These are phyloP conservation scores for Priceomyces melissophilus DNA, from an alignment of 805 yeast species.

Conservation along the genomic window DNA sequence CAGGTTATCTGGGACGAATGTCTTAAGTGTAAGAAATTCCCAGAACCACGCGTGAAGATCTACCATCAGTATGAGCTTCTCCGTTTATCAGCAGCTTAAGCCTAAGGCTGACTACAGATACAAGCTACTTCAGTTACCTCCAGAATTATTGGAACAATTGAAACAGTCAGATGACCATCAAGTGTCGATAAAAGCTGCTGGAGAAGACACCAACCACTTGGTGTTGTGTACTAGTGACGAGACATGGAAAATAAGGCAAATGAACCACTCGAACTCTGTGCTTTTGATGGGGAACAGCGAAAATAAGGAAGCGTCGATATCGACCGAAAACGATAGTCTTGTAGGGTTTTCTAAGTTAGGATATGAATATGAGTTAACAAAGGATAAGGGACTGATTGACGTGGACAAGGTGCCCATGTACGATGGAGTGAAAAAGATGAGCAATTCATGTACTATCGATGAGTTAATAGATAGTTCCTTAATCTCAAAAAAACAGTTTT, in stretches of 20 bases:
- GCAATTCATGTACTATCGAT: background rate
- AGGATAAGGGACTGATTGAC: conserved; percentile 26
- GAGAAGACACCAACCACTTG: conserved; percentile 33
- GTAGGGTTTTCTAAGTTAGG: conserved; percentile 26
- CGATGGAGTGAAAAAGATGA: conserved; percentile 9
- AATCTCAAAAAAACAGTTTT: conserved; percentile 54
- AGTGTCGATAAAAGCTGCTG: conserved; percentile 35
- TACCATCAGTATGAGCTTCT: conserved; percentile 4
- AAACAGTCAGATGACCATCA: conserved; percentile 18
- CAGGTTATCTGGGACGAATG: too few species aligned
- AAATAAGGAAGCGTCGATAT: background rate
- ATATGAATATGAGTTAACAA: conserved; percentile 35
- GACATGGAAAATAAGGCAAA: conserved; percentile 69
- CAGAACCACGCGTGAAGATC: too few species aligned
- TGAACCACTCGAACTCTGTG: conserved; percentile 87
- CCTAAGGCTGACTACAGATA: conserved; percentile 24
- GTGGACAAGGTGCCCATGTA: conserved; percentile 25
- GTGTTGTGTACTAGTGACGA: conserved; percentile 56
- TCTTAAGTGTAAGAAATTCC: too few species aligned
- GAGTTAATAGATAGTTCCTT: conserved; percentile 45
- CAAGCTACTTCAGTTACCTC: conserved; percentile 51
- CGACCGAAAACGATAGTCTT: conserved; percentile 9
- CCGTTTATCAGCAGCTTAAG: conserved; percentile 12
- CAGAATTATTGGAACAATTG: conserved; percentile 43
- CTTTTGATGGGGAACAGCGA: conserved; percentile 40